Evolutionary conservation across 2,329 filamentous ascomycete genomes (phyloP).

Genomic region (Teratosphaeria viscida): DNA sequence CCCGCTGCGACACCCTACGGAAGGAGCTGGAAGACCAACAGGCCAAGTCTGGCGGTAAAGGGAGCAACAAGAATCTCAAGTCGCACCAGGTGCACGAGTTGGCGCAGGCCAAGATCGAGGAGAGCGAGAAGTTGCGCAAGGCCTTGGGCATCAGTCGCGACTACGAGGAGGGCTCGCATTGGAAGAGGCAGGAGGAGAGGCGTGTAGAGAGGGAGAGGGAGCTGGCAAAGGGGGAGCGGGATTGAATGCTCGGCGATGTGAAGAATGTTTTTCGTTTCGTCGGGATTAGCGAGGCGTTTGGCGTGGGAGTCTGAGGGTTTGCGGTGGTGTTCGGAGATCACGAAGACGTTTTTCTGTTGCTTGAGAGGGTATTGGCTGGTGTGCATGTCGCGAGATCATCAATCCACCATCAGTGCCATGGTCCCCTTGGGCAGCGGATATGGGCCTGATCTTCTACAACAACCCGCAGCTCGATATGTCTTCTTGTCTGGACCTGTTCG

Average conservation of each 20-base stretch:
- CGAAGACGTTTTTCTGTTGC: no score
- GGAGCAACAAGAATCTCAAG: conserved; percentile 56
- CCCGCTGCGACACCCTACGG: conserved; percentile 56
- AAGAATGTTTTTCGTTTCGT: no score
- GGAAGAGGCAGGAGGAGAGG: conserved; percentile 72
- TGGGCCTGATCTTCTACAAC: no score
- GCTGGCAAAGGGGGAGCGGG: neutral
- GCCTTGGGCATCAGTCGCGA: conserved; percentile 79
- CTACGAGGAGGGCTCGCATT: conserved; percentile 78
- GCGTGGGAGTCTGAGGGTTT: no score
- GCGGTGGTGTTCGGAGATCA: no score
- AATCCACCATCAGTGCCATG: no score
- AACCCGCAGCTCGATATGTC: no score
- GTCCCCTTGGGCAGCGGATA: no score
- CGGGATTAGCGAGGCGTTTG: no score
- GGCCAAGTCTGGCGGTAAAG: conserved; percentile 35
- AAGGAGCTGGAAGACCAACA: conserved; percentile 51
- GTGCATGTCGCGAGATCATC: no score
- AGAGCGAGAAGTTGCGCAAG: conserved; percentile 77
- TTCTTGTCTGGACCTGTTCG: no score
- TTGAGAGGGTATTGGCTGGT: no score
- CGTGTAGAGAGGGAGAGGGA: conserved; percentile 18
- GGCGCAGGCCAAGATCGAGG: conserved; percentile 89
- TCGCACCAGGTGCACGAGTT: conserved; percentile 92
- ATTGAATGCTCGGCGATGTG: conserved; percentile 2